Conservation (phyloP, 495 filamentous ascomycete species). For the Aspergillus bertholletiae region DNA sequence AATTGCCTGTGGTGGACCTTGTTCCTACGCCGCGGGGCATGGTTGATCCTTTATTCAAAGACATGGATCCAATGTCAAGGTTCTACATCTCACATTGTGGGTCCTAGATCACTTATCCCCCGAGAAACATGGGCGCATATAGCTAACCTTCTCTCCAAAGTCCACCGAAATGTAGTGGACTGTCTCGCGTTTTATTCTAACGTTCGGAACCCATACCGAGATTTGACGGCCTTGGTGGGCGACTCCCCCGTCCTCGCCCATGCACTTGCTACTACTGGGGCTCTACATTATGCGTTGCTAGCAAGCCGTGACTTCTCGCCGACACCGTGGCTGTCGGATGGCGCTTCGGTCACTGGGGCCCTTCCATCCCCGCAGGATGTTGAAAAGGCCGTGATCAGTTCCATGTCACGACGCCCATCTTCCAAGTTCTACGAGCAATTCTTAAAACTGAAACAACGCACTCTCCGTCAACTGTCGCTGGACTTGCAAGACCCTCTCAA, state of each 20-base stretch:
- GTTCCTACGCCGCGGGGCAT: conserved; percentile 31
- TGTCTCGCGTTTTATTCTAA: conserved; percentile 39
- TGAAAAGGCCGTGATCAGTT: conserved; percentile 25
- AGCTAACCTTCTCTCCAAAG: conserved; percentile 16
- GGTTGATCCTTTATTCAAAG: conserved; percentile 42
- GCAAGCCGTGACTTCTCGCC: conserved; percentile 32
- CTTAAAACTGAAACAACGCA: conserved; percentile 40
- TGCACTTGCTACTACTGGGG: conserved; percentile 38
- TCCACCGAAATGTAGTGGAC: conserved; percentile 31
- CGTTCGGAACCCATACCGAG: conserved; percentile 39
- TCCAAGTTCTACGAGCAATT: conserved; percentile 40
- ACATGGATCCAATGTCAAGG: conserved; percentile 30
- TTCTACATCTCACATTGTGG: conserved; percentile 43
- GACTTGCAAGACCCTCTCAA: conserved; percentile 33
- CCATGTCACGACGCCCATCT: conserved; percentile 24
- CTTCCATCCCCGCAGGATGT: conserved; percentile 24
- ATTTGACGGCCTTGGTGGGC: conserved; percentile 36
- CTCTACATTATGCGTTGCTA: conserved; percentile 38
- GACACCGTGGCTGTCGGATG: conserved; percentile 35
- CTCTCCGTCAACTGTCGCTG: conserved; percentile 36
- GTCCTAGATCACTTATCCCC: conserved; percentile 3
- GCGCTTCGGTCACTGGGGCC: conserved; percentile 12
- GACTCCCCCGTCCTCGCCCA: conserved; percentile 38
- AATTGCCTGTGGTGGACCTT: conserved; percentile 6
- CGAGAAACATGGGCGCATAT: not conserved